Conservation (phyloP, 1,284 basidiomycete species). For the Coniophora puteana region DNA sequence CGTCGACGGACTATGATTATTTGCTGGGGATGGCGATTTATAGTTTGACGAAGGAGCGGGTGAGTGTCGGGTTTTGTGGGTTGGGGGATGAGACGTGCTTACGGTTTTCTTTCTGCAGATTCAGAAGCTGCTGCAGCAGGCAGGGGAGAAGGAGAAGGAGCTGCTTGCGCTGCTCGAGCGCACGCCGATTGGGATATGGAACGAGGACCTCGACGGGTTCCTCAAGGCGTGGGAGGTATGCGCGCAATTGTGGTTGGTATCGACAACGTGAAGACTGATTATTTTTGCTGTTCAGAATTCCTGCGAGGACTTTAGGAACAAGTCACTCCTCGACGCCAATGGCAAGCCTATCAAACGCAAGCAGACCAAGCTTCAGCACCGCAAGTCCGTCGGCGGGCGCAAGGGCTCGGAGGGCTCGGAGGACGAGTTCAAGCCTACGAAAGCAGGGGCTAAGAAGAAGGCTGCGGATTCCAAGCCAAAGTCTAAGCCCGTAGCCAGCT, state of each 20-base stretch:
- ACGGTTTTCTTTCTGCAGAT: constrained; percentile 50
- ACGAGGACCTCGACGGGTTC: constrained; percentile 85
- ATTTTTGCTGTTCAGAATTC: constrained; percentile 41
- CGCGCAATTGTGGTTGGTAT: constrained; percentile 1
- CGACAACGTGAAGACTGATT: constrained; percentile 2
- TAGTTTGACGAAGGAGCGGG: constrained; percentile 94
- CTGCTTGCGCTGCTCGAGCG: constrained; percentile 77
- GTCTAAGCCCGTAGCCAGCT: constrained; percentile 23
- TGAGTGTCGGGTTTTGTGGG: constrained; percentile 26
- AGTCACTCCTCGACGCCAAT: constrained; percentile 47
- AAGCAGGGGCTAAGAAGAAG: constrained; percentile 48
- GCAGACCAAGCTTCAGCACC: constrained; percentile 70
- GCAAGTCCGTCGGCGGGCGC: constrained; percentile 59
- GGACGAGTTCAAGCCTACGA: constrained; percentile 76
- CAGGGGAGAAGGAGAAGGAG: constrained; percentile 81
- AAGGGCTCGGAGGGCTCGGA: constrained; percentile 55
- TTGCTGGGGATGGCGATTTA: constrained; percentile 93
- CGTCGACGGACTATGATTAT: constrained; percentile 87
- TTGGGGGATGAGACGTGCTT: constrained; percentile 1
- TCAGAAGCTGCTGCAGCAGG: constrained; percentile 80
- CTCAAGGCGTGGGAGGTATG: constrained; percentile 82
- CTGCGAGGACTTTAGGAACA: constrained; percentile 58
- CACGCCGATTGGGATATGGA: constrained; percentile 87
- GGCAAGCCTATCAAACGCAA: constrained; percentile 73
- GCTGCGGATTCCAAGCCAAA: constrained; percentile 30